phyloP scores from a whole-genome alignment of 441 rosid genomes.

The Adansonia gregorii region DNA sequence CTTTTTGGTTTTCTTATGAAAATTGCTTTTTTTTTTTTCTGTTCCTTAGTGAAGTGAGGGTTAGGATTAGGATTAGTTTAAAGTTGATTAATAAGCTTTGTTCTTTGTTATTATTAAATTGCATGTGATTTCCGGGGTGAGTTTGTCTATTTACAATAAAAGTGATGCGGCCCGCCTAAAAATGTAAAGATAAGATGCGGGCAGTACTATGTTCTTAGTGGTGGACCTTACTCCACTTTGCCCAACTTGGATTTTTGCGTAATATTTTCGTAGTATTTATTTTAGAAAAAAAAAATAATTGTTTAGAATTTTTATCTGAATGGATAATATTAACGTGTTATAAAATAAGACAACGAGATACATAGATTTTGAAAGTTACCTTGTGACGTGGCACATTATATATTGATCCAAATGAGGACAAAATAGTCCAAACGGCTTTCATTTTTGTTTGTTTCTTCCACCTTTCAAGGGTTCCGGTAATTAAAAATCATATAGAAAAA shows the following conservation, averaged over 20 bases:
- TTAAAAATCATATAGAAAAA: neutral
- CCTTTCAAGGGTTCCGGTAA: neutral
- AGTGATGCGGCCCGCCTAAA: slow-evolving; percentile 11
- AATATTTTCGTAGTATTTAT: too few species aligned
- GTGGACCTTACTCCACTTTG: slow-evolving; percentile 38
- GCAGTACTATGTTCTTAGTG: slow-evolving; percentile 6
- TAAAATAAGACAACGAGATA: neutral
- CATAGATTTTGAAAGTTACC: neutral
- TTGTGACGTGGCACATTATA: slow-evolving; percentile 36
- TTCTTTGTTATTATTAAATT: neutral
- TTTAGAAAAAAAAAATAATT: neutral
- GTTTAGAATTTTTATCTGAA: neutral
- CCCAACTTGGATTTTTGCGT: slow-evolving; percentile 51
- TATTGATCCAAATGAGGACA: slow-evolving; percentile 26
- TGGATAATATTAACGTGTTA: neutral
- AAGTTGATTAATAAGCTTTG: neutral
- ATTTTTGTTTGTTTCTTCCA: neutral
- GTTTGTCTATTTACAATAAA: neutral
- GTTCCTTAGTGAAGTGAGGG: neutral
- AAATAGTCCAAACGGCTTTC: slow-evolving; percentile 20
- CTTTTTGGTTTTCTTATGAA: neutral
- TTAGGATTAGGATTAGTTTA: neutral
- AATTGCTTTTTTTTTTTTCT: neutral
- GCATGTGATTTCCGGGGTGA: slow-evolving; percentile 4
- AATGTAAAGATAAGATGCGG: neutral